Evolutionary conservation across 331 rosid genomes (phyloP), one percentile per base, ranked within the genome.

Genomic region (Erythrophleum ivorense): DNA sequence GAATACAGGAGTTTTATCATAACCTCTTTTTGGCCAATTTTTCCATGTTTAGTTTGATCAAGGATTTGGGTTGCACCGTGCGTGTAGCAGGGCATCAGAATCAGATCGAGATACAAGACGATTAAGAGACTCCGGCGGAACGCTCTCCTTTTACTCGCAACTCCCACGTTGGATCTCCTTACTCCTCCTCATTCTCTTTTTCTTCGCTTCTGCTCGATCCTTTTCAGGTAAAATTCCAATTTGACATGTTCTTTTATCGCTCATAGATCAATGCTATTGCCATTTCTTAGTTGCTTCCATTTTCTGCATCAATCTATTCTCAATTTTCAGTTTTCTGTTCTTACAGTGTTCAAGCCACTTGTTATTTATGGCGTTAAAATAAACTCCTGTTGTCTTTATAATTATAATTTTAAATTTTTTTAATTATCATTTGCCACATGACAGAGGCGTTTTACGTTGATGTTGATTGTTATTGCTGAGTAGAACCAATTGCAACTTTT

Each of bases 181-280:
- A 38, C 29, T 66, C 31, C 7, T 66, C 50, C 18, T 40, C 34
- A 68, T 9, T 68, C 53, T 68, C 16, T 11, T 11, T 40, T 50
- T 16, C 72, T 9, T 7, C 14, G 14, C 31, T 19, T 64, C 48
- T 43, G n/a, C 79, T 65, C 1, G 67, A 73, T 73, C 74, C 72
- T 67, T 50, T 14, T n/a, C 84, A 64, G 84, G 84, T 73, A 46
- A 73, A 15, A 6, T 67, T 52, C 62, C 4, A 80, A 38, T 45
- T 11, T 8, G 10, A 5, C 29, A 59, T 13, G 50, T 63, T 59
- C 18, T 24, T 24, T 76, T 8, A 0, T 16, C 70, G 13, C 9
- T 12, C 41, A 41, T 45, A 14, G 55, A 76, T 60, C 71, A 7
- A n/a, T 24, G 21, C 19, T 24, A 13, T 64, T 59, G 24, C 40